Percentiles rank a stretch among this genome's conserved stretches.
Evolutionary conservation across 148 eudicot genomes (phyloP).

Genomic region (Vaccinium vitisidaea): DNA sequence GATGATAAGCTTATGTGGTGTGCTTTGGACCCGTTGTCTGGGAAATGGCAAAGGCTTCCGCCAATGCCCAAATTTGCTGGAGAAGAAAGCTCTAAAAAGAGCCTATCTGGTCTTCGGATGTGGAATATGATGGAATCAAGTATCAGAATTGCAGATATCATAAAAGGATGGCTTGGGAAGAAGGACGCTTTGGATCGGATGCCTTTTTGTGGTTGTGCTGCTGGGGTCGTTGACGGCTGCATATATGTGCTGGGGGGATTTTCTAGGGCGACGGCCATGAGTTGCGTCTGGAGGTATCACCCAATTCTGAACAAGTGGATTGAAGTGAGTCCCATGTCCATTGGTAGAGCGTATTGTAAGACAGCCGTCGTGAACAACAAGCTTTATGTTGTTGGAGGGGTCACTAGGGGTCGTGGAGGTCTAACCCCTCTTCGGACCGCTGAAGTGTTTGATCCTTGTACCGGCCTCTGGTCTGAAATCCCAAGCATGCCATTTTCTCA

Average conservation of each 20-base stretch:
- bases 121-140: slow-evolving; percentile 70
- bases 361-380: slow-evolving; percentile 74
- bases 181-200: slow-evolving; percentile 45
- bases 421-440: slow-evolving; percentile 84
- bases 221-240: slow-evolving; percentile 75
- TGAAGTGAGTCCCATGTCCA: slow-evolving; percentile 67
- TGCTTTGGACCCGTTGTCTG: slow-evolving; percentile 78
- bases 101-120: slow-evolving; percentile 46
- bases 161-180: slow-evolving; percentile 79
- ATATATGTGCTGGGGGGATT: slow-evolving; percentile 91
- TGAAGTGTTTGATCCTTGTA: slow-evolving; percentile 78
- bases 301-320: slow-evolving; percentile 73
- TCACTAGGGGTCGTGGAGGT: slow-evolving; percentile 68
- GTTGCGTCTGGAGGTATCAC: slow-evolving; percentile 70
- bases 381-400: slow-evolving; percentile 93
- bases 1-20: slow-evolving; percentile 62
- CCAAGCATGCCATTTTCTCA: slow-evolving; percentile 98
- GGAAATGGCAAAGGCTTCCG: slow-evolving; percentile 79
- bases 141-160: slow-evolving; percentile 57
- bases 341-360: slow-evolving; percentile 79
- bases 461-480: slow-evolving; percentile 66
- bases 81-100: slow-evolving; percentile 48
- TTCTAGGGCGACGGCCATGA: slow-evolving; percentile 56
- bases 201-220: slow-evolving; percentile 83
- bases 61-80: slow-evolving; percentile 56